Conservation (phyloP, 345 rosid species). For the Nasturtium officinale region DNA sequence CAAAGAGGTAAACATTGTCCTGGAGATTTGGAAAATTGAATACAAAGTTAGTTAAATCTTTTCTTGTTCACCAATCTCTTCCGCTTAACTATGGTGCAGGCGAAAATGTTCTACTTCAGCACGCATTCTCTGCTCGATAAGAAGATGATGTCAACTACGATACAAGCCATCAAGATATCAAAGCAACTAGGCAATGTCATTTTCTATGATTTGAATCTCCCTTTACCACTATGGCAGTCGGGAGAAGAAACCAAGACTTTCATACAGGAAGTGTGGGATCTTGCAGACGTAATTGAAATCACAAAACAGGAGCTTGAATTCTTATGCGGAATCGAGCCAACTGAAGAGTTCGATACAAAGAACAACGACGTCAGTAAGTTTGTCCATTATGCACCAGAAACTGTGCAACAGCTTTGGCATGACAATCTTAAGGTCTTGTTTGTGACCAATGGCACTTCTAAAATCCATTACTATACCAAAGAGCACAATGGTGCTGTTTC, state of each 20-base stretch:
- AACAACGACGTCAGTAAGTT: constrained; percentile 66
- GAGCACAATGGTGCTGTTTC: constrained; percentile 73
- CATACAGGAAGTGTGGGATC: constrained; percentile 72
- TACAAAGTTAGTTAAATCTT: not conserved
- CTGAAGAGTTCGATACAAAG: constrained; percentile 72
- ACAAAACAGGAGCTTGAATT: constrained; percentile 95
- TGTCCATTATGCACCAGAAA: constrained; percentile 65
- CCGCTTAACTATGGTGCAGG: constrained; percentile 50
- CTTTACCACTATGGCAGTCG: constrained; percentile 84
- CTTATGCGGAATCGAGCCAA: constrained; percentile 66
- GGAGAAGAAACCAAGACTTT: constrained; percentile 67
- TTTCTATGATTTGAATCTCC: constrained; percentile 85
- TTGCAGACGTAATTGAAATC: constrained; percentile 72
- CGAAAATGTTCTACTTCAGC: constrained; percentile 85
- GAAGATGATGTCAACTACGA: constrained; percentile 68
- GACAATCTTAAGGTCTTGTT: constrained; percentile 74
- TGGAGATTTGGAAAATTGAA: not conserved
- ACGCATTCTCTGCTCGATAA: constrained; percentile 79
- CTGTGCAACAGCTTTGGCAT: constrained; percentile 77
- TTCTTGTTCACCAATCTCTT: constrained; percentile 35
- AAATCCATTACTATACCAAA: constrained; percentile 81
- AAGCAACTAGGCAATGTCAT: constrained; percentile 71
- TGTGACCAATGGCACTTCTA: constrained; percentile 92
- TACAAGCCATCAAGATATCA: constrained; percentile 69
- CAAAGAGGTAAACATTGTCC: constrained; percentile 66